Conservation (phyloP, 495 filamentous ascomycete species). For the Lentithecium fluviatile region DNA sequence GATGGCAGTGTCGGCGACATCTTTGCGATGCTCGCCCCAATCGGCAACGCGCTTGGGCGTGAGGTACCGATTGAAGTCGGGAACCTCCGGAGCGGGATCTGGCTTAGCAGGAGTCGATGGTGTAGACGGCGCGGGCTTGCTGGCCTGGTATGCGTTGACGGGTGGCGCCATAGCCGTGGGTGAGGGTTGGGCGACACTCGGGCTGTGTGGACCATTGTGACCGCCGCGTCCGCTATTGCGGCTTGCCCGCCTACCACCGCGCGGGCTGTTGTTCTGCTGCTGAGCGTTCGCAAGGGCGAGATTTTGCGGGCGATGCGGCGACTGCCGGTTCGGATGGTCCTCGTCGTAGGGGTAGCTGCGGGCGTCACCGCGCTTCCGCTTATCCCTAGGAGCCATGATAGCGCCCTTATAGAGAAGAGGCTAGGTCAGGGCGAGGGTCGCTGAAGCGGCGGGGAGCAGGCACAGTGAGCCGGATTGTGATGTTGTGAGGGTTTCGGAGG, state of each 20-base stretch:
- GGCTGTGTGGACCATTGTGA: slow-evolving; percentile 13
- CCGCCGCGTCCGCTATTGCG: slow-evolving; percentile 48
- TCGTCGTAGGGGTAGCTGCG: slow-evolving; percentile 54
- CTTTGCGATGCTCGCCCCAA: slow-evolving; percentile 55
- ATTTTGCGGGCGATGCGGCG: slow-evolving; percentile 63
- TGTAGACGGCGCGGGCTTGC: slow-evolving; percentile 38
- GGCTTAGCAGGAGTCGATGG: slow-evolving; percentile 1
- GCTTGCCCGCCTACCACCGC: slow-evolving; percentile 44
- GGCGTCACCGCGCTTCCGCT: slow-evolving; percentile 60
- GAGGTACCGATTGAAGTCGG: slow-evolving; percentile 13
- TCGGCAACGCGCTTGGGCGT: slow-evolving; percentile 40
- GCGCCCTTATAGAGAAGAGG: slow-evolving; percentile 15
- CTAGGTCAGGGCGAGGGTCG: slow-evolving; percentile 14
- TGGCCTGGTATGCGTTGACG: slow-evolving; percentile 12
- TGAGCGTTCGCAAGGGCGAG: slow-evolving; percentile 59
- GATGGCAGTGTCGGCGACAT: slow-evolving; percentile 49
- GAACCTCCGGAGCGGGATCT: slow-evolving; percentile 9
- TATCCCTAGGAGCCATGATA: slow-evolving; percentile 47
- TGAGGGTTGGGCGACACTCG: slow-evolving; percentile 11
- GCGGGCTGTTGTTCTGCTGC: slow-evolving; percentile 44
- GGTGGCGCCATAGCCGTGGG: slow-evolving; percentile 28
- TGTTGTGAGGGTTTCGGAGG: not conserved
- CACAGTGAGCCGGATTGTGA: slow-evolving; percentile 6
- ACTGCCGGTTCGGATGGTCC: slow-evolving; percentile 55
- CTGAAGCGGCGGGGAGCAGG: slow-evolving; percentile 21